These are phyloP conservation scores for Artemisia annua DNA, from an alignment of 129 eudicot species.

Conservation along the genomic window DNA sequence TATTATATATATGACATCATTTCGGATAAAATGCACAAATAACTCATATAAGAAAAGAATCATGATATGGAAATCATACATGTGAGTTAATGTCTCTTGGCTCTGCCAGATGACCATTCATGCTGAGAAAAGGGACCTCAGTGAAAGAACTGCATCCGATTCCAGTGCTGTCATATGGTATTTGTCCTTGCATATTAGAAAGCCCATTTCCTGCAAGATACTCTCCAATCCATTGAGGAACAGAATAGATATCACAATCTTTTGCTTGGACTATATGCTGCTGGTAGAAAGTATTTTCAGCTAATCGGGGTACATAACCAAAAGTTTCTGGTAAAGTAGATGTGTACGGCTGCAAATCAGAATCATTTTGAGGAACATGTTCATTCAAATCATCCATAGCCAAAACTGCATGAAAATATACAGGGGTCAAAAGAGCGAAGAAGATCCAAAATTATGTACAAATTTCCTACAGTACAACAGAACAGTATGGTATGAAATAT, in stretches of 20 bases:
- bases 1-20: constrained; percentile 13
- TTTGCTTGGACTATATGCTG: constrained; percentile 29
- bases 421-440: neutral
- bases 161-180: constrained; percentile 18
- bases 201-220: constrained; percentile 46
- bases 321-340: constrained; percentile 31
- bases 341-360: constrained; percentile 33
- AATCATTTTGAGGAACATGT: constrained; percentile 15
- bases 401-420: constrained; percentile 38
- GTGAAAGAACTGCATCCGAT: constrained; percentile 35
- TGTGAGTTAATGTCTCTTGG: constrained; percentile 11
- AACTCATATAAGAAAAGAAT: constrained; percentile 3
- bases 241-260: constrained; percentile 25
- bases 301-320: constrained; percentile 29
- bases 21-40: neutral
- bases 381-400: constrained; percentile 35
- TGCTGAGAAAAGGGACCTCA: constrained; percentile 23
- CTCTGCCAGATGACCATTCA: constrained; percentile 38
- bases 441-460: neutral
- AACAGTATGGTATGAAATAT: neutral
- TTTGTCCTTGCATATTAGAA: constrained; percentile 34
- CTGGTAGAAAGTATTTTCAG: constrained; percentile 33
- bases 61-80: constrained; percentile 19
- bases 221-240: constrained; percentile 42
- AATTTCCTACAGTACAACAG: neutral